Evolutionary conservation across 2,329 filamentous ascomycete genomes (phyloP).

Genomic region (Huntiella savannae): DNA sequence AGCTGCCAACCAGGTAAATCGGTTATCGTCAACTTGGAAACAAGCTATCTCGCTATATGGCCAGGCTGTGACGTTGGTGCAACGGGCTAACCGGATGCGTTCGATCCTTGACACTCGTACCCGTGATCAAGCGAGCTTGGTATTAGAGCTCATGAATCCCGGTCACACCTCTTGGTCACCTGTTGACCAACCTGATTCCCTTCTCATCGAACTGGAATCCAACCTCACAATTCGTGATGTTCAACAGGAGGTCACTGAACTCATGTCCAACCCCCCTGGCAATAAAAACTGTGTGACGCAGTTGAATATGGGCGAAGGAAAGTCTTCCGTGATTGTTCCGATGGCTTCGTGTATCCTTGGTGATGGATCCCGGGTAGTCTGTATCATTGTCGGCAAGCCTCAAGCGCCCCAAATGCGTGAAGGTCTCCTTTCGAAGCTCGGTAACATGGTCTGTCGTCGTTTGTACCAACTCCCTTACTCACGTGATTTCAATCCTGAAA

Average conservation of each 20-base stretch:
- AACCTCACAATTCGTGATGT: slow-evolving; percentile 39
- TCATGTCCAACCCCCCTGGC: slow-evolving; percentile 30
- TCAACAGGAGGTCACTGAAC: slow-evolving; percentile 35
- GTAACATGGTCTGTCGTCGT: slow-evolving; percentile 33
- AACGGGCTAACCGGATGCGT: slow-evolving; percentile 25
- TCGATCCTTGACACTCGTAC: neutral
- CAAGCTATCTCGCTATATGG: slow-evolving; percentile 22
- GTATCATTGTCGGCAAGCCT: slow-evolving; percentile 42
- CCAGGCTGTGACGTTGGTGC: slow-evolving; percentile 21
- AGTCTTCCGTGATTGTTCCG: slow-evolving; percentile 49
- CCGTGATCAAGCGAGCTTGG: slow-evolving; percentile 16
- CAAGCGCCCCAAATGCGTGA: slow-evolving; percentile 42
- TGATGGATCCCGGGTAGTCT: slow-evolving; percentile 29
- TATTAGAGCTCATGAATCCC: slow-evolving; percentile 25
- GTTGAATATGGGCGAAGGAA: slow-evolving; percentile 55
- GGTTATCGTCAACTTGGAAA: slow-evolving; percentile 19
- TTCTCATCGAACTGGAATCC: slow-evolving; percentile 46
- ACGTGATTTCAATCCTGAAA: slow-evolving; percentile 22
- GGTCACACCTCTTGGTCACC: slow-evolving; percentile 40
- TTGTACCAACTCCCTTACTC: slow-evolving; percentile 42
- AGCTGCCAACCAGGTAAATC: neutral
- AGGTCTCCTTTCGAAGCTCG: slow-evolving; percentile 33
- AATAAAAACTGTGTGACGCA: slow-evolving; percentile 37
- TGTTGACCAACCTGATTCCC: slow-evolving; percentile 32
- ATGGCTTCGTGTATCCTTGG: slow-evolving; percentile 37